Conservation (phyloP, 495 filamentous ascomycete species). For the Lophiotrema nucula region DNA sequence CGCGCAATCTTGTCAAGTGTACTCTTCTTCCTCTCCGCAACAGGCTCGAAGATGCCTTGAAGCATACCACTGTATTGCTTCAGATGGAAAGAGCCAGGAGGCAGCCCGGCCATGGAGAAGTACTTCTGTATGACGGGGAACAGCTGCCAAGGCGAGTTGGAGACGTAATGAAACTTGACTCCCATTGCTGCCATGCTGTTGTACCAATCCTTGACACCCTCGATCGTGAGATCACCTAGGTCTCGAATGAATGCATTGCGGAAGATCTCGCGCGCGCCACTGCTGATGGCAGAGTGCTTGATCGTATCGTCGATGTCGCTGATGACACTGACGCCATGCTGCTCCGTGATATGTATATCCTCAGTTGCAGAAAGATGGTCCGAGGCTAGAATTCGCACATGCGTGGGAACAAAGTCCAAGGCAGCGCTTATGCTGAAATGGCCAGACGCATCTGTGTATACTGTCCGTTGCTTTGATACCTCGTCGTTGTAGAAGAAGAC, state of each 20-base stretch:
- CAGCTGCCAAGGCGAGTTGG: constrained; percentile 94
- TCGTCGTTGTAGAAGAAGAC: constrained; percentile 88
- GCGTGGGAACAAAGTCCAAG: constrained; percentile 85
- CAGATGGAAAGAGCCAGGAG: constrained; percentile 84
- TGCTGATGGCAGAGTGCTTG: constrained; percentile 86
- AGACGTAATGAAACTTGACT: constrained; percentile 87
- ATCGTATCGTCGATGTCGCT: constrained; percentile 98
- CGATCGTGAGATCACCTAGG: constrained; percentile 72
- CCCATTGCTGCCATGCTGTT: constrained; percentile 68
- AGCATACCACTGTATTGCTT: constrained; percentile 96
- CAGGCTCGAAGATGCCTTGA: constrained; percentile 96
- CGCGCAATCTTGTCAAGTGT: constrained; percentile 78
- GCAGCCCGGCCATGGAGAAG: constrained; percentile 76
- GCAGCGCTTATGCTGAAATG: constrained; percentile 78
- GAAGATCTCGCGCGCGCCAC: constrained; percentile 89
- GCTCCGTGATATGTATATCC: constrained; percentile 70
- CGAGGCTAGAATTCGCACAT: constrained; percentile 81
- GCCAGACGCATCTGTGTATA: constrained; percentile 78
- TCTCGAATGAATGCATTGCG: constrained; percentile 92
- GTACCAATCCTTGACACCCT: constrained; percentile 91
- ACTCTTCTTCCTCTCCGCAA: constrained; percentile 87
- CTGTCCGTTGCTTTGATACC: constrained; percentile 72
- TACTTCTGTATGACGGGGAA: constrained; percentile 83
- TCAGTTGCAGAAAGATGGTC: constrained; percentile 79
- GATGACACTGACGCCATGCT: constrained; percentile 85